These are phyloP conservation scores for Starmerella stigmatis DNA, from an alignment of 805 yeast genomes.

Conservation along the genomic window DNA sequence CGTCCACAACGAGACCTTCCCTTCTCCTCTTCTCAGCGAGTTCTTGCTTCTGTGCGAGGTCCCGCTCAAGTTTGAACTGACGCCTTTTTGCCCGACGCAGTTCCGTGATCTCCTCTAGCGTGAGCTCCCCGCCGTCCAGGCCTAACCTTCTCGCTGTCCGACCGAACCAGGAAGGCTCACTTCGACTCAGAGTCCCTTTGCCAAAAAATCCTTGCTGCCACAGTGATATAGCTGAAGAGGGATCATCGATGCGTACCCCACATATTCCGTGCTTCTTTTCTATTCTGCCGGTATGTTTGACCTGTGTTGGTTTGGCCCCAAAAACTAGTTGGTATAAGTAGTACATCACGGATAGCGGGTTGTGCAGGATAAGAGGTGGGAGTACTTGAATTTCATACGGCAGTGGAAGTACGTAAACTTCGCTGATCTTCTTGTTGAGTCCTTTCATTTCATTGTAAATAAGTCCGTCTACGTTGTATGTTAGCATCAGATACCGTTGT, in stretches of 20 bases:
- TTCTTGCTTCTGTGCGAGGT: conserved; percentile 43
- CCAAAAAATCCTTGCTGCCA: conserved; percentile 92
- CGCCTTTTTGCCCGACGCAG: conserved; percentile 60
- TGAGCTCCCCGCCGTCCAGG: conserved; percentile 32
- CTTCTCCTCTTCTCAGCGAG: conserved; percentile 32
- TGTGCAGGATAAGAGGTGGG: conserved; percentile 50
- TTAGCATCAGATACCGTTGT: conserved; percentile 87
- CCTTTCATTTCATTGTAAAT: conserved; percentile 13
- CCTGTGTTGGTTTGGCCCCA: conserved; percentile 19
- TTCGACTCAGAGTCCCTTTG: conserved; percentile 76
- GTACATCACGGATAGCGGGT: conserved; percentile 55
- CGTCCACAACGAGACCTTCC: conserved; percentile 12
- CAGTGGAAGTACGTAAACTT: conserved; percentile 35
- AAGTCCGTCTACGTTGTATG: conserved; percentile 4
- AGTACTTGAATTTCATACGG: conserved; percentile 44
- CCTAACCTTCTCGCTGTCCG: conserved; percentile 52
- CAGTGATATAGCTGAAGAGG: conserved; percentile 42
- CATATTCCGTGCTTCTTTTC: conserved; percentile 9
- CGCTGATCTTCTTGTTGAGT: conserved; percentile 13
- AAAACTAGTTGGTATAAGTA: conserved; percentile 32
- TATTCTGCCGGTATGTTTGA: conserved; percentile 19
- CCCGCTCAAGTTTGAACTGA: conserved; percentile 60
- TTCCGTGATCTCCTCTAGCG: conserved; percentile 64
- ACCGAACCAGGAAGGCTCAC: conserved; percentile 85
- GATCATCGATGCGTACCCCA: conserved; percentile 31